Base-by-base conservation (phyloP, 306 rosid species). In the Gastrolobium bilobum region DNA sequence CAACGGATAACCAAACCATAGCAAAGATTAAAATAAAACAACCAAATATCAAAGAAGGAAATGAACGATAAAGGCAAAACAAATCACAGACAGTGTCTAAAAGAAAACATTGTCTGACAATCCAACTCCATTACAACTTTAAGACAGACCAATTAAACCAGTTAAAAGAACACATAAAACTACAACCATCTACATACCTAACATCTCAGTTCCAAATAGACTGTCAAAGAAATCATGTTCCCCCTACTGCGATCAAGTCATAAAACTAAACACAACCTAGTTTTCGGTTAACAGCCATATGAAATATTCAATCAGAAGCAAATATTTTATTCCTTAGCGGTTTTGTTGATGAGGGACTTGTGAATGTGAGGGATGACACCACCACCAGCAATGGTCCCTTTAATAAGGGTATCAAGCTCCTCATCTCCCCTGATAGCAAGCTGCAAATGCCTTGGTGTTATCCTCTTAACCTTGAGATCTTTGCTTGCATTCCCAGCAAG, bases 311-410 rank as follows among this genome's bases (percentile, higher is more conserved):
- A 20, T 6, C 10, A 84, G 38, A 14, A 53, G 13, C 85, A 20
- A 48, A 48, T 1, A 11, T 14, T 31, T 59, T 65, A 94, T 38
- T 94, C 99, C 85, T 94, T 94, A 73, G 95, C 59, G 44, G 97
- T 90, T 83, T 94, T 94, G 99, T 94, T 94, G 85, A 94, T 94
- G 81, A 94, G 87, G 75, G 97, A 94, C 83, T 94, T 94, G 91
- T 94, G 99, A 56, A 94, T 94, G 67, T 92, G 99, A 70, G 99
- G 99, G 58, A 94, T 94, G 71, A 94, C 99, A 46, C 99, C 99
- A 33, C 99, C 99, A 50, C 99, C 99, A 65, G 99, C 99, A 87
- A 94, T 94, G 46, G 99, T 94, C 4, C 99, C 99, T 38, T 94
- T 94, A 38, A 94, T 92, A 46, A 94, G 97, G 2, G 97, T 94